Conservation (phyloP, 257 asterid species). For the Solanum verrucosum region DNA sequence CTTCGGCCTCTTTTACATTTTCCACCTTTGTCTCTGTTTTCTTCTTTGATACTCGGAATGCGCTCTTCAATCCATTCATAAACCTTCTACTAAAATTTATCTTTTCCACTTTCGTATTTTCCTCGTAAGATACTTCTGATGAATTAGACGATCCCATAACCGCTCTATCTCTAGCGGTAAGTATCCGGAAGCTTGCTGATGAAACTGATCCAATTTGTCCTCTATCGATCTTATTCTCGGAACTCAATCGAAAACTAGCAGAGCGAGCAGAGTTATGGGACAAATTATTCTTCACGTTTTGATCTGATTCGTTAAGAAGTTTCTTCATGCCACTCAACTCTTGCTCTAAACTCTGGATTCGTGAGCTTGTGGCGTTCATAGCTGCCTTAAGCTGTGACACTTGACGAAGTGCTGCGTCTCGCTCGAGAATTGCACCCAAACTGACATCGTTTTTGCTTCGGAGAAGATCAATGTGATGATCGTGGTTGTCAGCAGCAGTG, state of each 20-base stretch:
- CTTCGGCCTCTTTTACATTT: not conserved
- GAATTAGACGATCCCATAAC: slow-evolving; percentile 22
- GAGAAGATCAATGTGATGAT: not conserved
- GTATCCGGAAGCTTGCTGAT: slow-evolving; percentile 34
- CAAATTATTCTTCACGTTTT: not conserved
- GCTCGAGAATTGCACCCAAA: slow-evolving; percentile 58
- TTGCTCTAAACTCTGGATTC: slow-evolving; percentile 50
- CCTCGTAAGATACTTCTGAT: slow-evolving; percentile 27
- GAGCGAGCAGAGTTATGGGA: slow-evolving; percentile 33
- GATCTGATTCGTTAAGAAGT: slow-evolving; percentile 30
- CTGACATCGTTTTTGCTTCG: slow-evolving; percentile 17
- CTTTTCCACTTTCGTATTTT: slow-evolving; percentile 18
- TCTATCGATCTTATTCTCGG: slow-evolving; percentile 41
- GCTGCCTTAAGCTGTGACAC: slow-evolving; percentile 53
- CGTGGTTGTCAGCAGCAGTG: slow-evolving; percentile 14
- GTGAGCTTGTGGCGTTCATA: slow-evolving; percentile 54
- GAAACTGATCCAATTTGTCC: slow-evolving; percentile 65
- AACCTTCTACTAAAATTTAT: slow-evolving; percentile 34
- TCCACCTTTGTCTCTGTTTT: slow-evolving; percentile 19
- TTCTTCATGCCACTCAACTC: slow-evolving; percentile 54
- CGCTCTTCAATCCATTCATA: slow-evolving; percentile 50
- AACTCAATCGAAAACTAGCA: slow-evolving; percentile 46
- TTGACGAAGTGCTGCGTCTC: slow-evolving; percentile 64
- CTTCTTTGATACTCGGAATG: slow-evolving; percentile 41
- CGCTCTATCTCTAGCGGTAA: slow-evolving; percentile 3